Evolutionary conservation across 768 basidiomycete genomes (phyloP).

Genomic region (Leccinum boreale): DNA sequence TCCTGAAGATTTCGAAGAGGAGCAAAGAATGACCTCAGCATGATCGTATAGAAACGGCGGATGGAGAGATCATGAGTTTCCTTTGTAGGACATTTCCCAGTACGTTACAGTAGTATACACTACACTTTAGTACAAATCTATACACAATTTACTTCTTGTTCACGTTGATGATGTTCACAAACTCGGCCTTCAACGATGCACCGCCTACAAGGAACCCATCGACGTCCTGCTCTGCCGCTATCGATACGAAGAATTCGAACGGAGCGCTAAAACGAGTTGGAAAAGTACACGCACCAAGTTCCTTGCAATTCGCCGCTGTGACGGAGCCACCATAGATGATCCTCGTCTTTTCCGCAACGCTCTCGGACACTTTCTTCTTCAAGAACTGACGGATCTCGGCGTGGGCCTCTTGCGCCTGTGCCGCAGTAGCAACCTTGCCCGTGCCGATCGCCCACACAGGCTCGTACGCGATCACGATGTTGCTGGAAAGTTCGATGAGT

Average conservation of each 20-base stretch:
- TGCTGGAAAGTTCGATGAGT: slow-evolving; percentile 40
- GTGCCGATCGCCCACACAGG: slow-evolving; percentile 99
- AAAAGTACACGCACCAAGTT: slow-evolving; percentile 61
- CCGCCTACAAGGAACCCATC: slow-evolving; percentile 99
- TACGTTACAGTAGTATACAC: not conserved
- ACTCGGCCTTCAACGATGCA: slow-evolving; percentile 97
- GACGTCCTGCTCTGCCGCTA: slow-evolving; percentile 77
- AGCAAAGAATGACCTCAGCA: slow-evolving; percentile 59
- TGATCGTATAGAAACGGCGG: slow-evolving; percentile 19
- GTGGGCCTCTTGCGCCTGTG: slow-evolving; percentile 94
- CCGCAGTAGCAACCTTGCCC: slow-evolving; percentile 88
- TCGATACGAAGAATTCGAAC: not conserved
- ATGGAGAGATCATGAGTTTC: not conserved
- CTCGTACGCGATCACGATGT: slow-evolving; percentile 94
- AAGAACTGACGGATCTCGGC: slow-evolving; percentile 78
- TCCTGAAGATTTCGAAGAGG: slow-evolving; percentile 59
- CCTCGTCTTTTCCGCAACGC: slow-evolving; percentile 69
- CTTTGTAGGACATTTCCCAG: not conserved
- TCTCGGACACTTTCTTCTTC: slow-evolving; percentile 54
- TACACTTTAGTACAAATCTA: not conserved
- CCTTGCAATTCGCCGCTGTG: slow-evolving; percentile 80
- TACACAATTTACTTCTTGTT: slow-evolving; percentile 30
- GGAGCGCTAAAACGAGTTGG: not conserved
- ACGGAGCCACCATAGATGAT: slow-evolving; percentile 98
- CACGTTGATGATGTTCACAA: slow-evolving; percentile 85